phyloP scores from a whole-genome alignment of 441 rosid species.

The Corymbia calophylla region DNA sequence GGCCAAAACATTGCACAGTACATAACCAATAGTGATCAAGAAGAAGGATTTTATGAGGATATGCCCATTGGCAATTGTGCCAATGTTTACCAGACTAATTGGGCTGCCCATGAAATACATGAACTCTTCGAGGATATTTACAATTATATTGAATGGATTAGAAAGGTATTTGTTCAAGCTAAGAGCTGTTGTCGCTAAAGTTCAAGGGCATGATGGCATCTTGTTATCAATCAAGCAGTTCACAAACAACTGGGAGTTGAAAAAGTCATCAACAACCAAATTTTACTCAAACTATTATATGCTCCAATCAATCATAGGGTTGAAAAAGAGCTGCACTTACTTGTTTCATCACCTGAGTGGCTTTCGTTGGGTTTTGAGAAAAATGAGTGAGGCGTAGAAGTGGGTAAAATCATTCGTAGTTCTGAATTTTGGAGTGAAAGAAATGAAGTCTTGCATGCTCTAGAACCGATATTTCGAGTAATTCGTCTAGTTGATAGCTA shows the following conservation, averaged over 20 bases:
- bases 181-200: background rate
- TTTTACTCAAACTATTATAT: background rate
- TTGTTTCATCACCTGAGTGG: background rate
- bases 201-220: background rate
- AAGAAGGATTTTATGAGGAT: background rate
- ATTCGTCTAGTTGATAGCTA: background rate
- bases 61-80: background rate
- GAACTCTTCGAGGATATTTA: background rate
- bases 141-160: background rate
- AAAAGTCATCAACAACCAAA: background rate
- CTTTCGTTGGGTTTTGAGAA: background rate
- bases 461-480: background rate
- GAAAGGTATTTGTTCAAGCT: background rate
- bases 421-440: background rate
- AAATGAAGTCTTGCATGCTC: background rate
- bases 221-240: too few relatives aligned
- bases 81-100: background rate
- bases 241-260: background rate
- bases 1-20: too few relatives aligned
- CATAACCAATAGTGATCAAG: rapidly evolving
- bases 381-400: background rate
- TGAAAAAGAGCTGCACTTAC: background rate
- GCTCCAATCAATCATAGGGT: background rate
- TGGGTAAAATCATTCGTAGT: background rate
- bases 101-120: background rate